Conservation (phyloP, 305 asterid species). For the Euphrasia arctica region DNA sequence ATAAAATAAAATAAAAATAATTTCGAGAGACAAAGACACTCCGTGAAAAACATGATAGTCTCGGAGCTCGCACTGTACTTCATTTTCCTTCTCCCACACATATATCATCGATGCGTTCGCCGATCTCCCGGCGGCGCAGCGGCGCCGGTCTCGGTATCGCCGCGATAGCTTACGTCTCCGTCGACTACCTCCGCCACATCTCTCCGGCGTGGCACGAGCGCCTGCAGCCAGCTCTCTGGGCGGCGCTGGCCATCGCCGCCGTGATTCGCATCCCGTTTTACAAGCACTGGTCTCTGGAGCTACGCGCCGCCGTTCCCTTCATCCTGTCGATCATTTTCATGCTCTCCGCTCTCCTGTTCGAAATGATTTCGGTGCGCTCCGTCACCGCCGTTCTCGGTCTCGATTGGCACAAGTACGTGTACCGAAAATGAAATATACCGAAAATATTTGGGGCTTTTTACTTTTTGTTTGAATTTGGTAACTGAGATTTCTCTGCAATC, state of each 20-base stretch:
- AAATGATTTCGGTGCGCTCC: conserved; percentile 83
- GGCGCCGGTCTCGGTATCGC: conserved; percentile 70
- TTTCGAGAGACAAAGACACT: not conserved
- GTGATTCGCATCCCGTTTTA: conserved; percentile 67
- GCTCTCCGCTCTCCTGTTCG: conserved; percentile 72
- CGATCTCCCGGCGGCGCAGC: conserved; percentile 33
- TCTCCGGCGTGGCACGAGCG: conserved; percentile 82
- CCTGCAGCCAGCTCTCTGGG: conserved; percentile 82
- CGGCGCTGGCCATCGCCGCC: conserved; percentile 56
- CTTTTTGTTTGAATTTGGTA: conserved; percentile 3
- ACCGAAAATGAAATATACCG: not conserved
- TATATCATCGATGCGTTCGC: conserved; percentile 30
- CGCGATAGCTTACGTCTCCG: conserved; percentile 68
- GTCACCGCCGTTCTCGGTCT: conserved; percentile 94
- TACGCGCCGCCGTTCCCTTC: conserved; percentile 77
- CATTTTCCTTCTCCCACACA: conserved; percentile 12
- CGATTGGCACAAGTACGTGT: conserved; percentile 90
- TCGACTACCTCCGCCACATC: conserved; percentile 82
- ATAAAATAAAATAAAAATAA: not conserved
- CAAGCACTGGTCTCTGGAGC: conserved; percentile 84
- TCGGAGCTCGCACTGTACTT: conserved; percentile 1
- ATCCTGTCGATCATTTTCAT: conserved; percentile 61
- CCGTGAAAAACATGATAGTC: not conserved
- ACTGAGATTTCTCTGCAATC: conserved; percentile 20
- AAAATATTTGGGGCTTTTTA: conserved; percentile 15